Base-by-base conservation (phyloP, 768 basidiomycete genomes). In the Paxillus ammoniavirescens region DNA sequence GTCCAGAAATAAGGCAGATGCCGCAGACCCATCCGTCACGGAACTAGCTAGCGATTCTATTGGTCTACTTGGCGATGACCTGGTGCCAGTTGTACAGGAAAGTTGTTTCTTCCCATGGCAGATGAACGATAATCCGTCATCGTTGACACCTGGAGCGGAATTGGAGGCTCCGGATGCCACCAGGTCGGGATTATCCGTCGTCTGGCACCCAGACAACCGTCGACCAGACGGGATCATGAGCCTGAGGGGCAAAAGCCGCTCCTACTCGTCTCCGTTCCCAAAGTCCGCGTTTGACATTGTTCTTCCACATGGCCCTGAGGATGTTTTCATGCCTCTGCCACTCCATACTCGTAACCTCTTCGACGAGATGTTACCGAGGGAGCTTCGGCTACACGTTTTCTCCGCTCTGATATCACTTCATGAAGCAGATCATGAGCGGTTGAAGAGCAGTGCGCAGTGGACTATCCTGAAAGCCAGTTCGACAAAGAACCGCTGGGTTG, bases 401-500 rank as follows among this genome's bases (percentile, higher is more conserved):
- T 64, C 69, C 28, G 67, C 77, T 2, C 64, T 93, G 21, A 70
- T 91, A 14, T 69, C 73, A 2, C 57, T 87, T 15, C 79, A 89
- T 59, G 82, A 85, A 62, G 73, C 66, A 7, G 90, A 89, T 55
- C 76, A 86, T 62, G 60, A 75, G 47, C 74, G 73, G 37, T 60
- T 72, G 13, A 59, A 81, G 17, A 59, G 60, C 2, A 76, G 77
- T 36, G 76, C 73, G 4, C 75, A 75, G 41, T 89, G 91, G 86
- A 82, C 83, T 10, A 75, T 77, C 26, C 71, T 72, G 13, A 84
- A 76, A 55, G 89, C 91, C 0, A 73, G 77, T 3, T 83, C 83
- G 7, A 77, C 78, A 2, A 82, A 77, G 62, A 77, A 78, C 50
- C 82, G 80, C 61, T 93, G 91, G 89, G 79, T 87, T 10, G 93